A percentile compares a stretch with the other conserved stretches of the same genome.
Conservation (phyloP, 2,329 filamentous ascomycete genomes). For the Pseudopithomyces chartarum region DNA sequence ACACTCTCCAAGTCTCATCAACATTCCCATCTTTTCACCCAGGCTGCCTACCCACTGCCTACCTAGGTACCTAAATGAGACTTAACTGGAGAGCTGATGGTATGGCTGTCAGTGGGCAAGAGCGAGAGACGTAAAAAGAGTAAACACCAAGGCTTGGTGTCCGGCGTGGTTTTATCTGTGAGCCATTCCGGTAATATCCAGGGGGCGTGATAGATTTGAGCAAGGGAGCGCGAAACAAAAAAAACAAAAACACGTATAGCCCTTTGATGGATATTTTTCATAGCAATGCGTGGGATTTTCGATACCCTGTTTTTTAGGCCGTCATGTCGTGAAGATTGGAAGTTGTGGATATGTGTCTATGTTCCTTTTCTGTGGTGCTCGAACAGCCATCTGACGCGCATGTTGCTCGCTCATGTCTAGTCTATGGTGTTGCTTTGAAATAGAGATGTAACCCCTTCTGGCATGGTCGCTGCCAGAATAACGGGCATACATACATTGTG, state of each 20-base stretch:
- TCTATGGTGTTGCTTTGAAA: neutral
- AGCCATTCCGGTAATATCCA: neutral
- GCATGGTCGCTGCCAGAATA: too few species aligned
- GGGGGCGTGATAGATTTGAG: neutral
- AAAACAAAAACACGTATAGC: neutral
- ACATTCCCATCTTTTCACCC: neutral
- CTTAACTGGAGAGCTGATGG: neutral
- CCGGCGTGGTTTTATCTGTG: neutral
- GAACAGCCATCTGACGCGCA: neutral
- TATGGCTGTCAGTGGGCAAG: neutral
- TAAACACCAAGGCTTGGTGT: conserved; percentile 1
- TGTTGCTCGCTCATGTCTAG: neutral
- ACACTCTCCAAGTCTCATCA: neutral
- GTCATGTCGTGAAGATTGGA: too few species aligned
- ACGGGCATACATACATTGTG: too few species aligned
- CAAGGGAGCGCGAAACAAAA: conserved; percentile 1
- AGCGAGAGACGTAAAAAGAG: conserved; percentile 6
- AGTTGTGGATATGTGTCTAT: too few species aligned
- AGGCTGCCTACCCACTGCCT: neutral
- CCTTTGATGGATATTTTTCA: too few species aligned
- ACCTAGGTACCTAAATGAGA: too few species aligned
- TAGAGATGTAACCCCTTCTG: neutral
- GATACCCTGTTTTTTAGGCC: too few species aligned
- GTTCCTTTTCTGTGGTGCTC: too few species aligned
- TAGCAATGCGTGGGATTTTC: too few species aligned